A percentile compares a stretch with the other conserved stretches of the same genome.
phyloP scores from a whole-genome alignment of 2,329 filamentous ascomycete species.

The Xylariaceae sp. region DNA sequence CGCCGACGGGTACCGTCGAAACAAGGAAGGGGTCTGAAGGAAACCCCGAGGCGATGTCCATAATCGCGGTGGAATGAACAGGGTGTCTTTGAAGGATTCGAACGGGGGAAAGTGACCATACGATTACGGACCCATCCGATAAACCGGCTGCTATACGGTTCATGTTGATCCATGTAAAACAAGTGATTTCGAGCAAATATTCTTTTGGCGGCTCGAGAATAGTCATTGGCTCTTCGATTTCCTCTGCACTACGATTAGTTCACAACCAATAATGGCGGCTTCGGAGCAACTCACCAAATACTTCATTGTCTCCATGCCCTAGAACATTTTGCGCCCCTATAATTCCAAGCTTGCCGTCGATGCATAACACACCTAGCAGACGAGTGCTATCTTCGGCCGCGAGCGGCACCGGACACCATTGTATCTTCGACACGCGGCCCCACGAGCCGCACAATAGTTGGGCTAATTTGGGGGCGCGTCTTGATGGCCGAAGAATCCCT shows the following conservation, averaged over 20 bases:
- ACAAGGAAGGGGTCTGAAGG: slow-evolving; percentile 54
- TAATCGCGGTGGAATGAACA: slow-evolving; percentile 50
- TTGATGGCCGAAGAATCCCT: slow-evolving; percentile 36
- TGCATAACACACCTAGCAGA: slow-evolving; percentile 47
- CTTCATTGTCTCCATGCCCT: slow-evolving; percentile 26
- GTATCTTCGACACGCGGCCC: slow-evolving; percentile 48
- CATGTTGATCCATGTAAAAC: slow-evolving; percentile 52
- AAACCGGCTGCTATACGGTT: slow-evolving; percentile 55
- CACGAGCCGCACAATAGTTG: slow-evolving; percentile 47
- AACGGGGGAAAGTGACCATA: slow-evolving; percentile 53
- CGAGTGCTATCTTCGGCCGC: slow-evolving; percentile 32
- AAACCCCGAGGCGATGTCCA: slow-evolving; percentile 54
- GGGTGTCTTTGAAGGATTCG: slow-evolving; percentile 48
- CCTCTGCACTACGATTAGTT: slow-evolving; percentile 39
- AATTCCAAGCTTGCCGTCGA: slow-evolving; percentile 49
- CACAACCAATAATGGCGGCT: not conserved
- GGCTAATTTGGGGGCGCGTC: slow-evolving; percentile 37
- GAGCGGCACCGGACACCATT: slow-evolving; percentile 49
- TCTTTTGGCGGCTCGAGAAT: slow-evolving; percentile 45
- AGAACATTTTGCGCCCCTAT: slow-evolving; percentile 38
- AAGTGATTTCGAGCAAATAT: slow-evolving; percentile 46
- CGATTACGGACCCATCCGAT: slow-evolving; percentile 51
- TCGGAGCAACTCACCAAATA: slow-evolving; percentile 39
- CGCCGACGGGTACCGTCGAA: slow-evolving; percentile 52
- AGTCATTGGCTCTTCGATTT: slow-evolving; percentile 42